A percentile compares a stretch with the other conserved stretches of the same genome.
Conservation (phyloP, 805 yeast species). For the Myxozyma kluyveri region DNA sequence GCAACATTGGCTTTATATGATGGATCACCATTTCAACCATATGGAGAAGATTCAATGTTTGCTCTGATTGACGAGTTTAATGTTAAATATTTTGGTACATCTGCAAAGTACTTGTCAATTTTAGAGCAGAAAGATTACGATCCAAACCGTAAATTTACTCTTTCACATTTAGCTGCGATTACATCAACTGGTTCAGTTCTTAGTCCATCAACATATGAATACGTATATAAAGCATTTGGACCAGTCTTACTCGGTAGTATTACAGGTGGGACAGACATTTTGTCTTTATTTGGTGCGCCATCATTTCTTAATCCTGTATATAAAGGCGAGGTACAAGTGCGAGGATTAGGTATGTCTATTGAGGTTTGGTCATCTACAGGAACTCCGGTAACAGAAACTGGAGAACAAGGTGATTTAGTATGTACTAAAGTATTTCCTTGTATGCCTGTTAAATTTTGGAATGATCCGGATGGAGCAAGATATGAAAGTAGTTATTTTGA, state of each 20-base stretch:
- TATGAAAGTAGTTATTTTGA: conserved; percentile 30
- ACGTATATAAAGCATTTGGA: conserved; percentile 28
- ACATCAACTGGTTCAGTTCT: conserved; percentile 33
- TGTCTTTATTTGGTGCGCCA: conserved; percentile 33
- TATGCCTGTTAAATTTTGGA: conserved; percentile 33
- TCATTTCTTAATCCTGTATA: conserved; percentile 27
- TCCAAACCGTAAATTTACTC: conserved; percentile 7
- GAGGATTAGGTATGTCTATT: conserved; percentile 33
- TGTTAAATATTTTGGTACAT: conserved; percentile 32
- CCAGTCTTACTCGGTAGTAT: conserved; percentile 28
- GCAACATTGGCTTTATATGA: conserved; percentile 31
- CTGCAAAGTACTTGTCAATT: conserved; percentile 32
- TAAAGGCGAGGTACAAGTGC: conserved; percentile 31
- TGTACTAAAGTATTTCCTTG: conserved; percentile 30
- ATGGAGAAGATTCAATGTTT: conserved; percentile 29
- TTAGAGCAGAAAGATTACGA: conserved; percentile 25
- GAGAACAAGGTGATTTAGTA: conserved; percentile 31
- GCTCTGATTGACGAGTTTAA: conserved; percentile 28
- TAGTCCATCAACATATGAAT: conserved; percentile 30
- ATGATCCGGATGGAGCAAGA: conserved; percentile 22
- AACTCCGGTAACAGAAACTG: conserved; percentile 8
- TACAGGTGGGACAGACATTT: conserved; percentile 33
- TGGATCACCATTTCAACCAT: conserved; percentile 32
- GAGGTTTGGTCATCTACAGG: conserved; percentile 30
- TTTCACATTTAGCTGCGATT: conserved; percentile 20